These are phyloP conservation scores for Cubamyces lactineus DNA, from an alignment of 768 basidiomycete genomes.

Conservation along the genomic window DNA sequence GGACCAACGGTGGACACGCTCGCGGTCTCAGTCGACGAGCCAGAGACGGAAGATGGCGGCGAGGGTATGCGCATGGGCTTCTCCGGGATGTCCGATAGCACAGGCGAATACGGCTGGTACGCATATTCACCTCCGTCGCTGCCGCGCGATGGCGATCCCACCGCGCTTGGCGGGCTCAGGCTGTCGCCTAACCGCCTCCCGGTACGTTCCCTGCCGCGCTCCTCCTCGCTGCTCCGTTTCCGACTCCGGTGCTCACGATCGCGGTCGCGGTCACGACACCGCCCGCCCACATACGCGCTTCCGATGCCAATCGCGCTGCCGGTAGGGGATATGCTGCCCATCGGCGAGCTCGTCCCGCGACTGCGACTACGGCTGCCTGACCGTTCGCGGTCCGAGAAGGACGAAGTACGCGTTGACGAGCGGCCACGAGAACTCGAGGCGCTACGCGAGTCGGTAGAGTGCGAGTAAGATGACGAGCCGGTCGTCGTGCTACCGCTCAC, in stretches of 20 bases:
- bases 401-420: slow-evolving; percentile 56
- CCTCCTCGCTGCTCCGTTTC: slow-evolving; percentile 26
- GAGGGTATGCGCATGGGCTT: slow-evolving; percentile 20
- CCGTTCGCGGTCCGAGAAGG: slow-evolving; percentile 55
- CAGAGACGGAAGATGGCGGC: slow-evolving; percentile 32
- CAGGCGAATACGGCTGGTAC: slow-evolving; percentile 27
- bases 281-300: slow-evolving; percentile 17
- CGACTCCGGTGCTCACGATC: slow-evolving; percentile 18
- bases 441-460: slow-evolving; percentile 34
- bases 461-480: slow-evolving; percentile 35
- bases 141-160: slow-evolving; percentile 30
- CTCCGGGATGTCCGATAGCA: slow-evolving; percentile 20
- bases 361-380: slow-evolving; percentile 44
- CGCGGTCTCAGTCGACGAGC: slow-evolving; percentile 34
- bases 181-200: slow-evolving; percentile 45
- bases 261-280: slow-evolving; percentile 19
- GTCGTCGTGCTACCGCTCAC: slow-evolving; percentile 31
- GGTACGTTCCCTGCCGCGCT: slow-evolving; percentile 48
- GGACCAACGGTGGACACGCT: slow-evolving; percentile 30
- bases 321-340: slow-evolving; percentile 41
- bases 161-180: slow-evolving; percentile 41
- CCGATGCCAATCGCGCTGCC: slow-evolving; percentile 34
- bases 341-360: slow-evolving; percentile 36
- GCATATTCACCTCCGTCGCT: slow-evolving; percentile 18
- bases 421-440: slow-evolving; percentile 49